These are phyloP conservation scores for Exophiala lecanii-corni DNA, from an alignment of 2,329 filamentous ascomycete genomes.

Conservation along the genomic window DNA sequence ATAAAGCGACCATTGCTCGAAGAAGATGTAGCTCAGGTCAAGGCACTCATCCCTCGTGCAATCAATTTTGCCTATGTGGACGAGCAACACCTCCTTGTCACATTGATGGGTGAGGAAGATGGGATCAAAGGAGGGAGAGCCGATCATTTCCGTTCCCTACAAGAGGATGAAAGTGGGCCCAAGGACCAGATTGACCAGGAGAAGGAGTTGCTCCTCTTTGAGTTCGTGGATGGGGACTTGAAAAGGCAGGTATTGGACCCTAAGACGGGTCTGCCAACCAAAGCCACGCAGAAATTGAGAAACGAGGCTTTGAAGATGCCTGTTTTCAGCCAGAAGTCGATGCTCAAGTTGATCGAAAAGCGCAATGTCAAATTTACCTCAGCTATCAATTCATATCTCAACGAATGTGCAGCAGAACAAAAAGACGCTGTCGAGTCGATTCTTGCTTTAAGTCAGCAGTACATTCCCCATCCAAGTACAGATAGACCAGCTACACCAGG, in stretches of 20 bases:
- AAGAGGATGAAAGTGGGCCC: constrained; percentile 33
- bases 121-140: constrained; percentile 56
- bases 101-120: constrained; percentile 66
- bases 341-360: constrained; percentile 84
- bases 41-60: constrained; percentile 68
- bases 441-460: constrained; percentile 53
- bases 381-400: constrained; percentile 72
- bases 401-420: constrained; percentile 60
- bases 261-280: constrained; percentile 68
- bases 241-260: constrained; percentile 71
- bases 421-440: constrained; percentile 66
- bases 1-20: constrained; percentile 65
- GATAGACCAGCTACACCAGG: constrained; percentile 37
- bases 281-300: constrained; percentile 62
- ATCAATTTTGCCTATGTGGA: constrained; percentile 85
- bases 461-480: constrained; percentile 58
- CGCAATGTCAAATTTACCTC: constrained; percentile 77
- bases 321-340: constrained; percentile 86
- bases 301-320: constrained; percentile 86
- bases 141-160: constrained; percentile 45
- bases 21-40: constrained; percentile 78
- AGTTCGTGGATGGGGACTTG: constrained; percentile 86
- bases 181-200: constrained; percentile 32
- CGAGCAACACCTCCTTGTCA: constrained; percentile 74
- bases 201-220: constrained; percentile 77